Conservation (phyloP, 306 rosid species). For the Vigna unguiculata region DNA sequence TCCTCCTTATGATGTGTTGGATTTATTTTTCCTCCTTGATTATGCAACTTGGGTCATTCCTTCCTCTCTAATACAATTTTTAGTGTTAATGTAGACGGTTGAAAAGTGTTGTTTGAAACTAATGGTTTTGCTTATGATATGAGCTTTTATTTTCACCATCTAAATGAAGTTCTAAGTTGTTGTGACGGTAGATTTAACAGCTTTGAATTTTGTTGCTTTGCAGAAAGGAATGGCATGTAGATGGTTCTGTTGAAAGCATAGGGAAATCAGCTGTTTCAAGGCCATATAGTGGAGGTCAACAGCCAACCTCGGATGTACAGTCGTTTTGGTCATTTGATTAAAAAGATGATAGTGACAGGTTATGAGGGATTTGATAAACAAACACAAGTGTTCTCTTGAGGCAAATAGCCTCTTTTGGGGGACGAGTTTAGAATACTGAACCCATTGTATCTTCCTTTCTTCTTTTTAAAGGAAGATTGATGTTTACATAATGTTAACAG, state of each 20-base stretch:
- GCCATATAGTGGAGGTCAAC: constrained; percentile 68
- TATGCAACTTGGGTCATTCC: constrained; percentile 12
- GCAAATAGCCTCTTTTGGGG: constrained; percentile 66
- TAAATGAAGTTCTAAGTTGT: neutral
- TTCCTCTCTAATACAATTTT: neutral
- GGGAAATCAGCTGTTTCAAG: constrained; percentile 58
- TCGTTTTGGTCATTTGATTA: constrained; percentile 87
- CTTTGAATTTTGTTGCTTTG: constrained; percentile 38
- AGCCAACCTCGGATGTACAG: constrained; percentile 82
- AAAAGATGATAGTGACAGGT: constrained; percentile 56
- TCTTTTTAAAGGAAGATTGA: constrained; percentile 68
- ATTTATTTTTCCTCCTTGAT: constrained; percentile 11
- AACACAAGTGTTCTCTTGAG: constrained; percentile 65
- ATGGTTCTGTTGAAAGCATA: constrained; percentile 63
- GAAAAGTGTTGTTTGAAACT: constrained; percentile 4
- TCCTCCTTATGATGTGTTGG: constrained; percentile 6
- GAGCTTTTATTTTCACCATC: neutral
- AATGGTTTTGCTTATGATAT: neutral
- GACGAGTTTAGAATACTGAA: constrained; percentile 66
- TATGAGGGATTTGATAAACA: constrained; percentile 56
- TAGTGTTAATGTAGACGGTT: neutral
- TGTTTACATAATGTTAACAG: constrained; percentile 69
- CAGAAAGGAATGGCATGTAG: constrained; percentile 79
- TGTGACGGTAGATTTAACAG: neutral
- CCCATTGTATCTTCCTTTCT: constrained; percentile 82